Evolutionary conservation across 345 rosid species (phyloP).

Genomic region (Citrus reticulata): DNA sequence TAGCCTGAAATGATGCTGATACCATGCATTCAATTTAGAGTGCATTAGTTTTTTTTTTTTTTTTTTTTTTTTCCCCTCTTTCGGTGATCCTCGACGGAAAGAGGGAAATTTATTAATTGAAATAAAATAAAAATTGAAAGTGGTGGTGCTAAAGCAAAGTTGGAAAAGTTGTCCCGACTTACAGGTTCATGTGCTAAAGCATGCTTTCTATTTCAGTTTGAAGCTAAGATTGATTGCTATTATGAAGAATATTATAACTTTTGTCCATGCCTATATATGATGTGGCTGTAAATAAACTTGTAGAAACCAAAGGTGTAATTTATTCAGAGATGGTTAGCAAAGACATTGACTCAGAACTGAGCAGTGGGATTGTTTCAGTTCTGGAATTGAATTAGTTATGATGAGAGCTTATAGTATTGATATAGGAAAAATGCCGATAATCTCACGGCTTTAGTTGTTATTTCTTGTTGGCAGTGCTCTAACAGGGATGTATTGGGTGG

Average conservation of each 20-base stretch:
- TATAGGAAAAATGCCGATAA: not conserved
- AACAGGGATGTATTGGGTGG: constrained; percentile 54
- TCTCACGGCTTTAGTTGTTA: constrained; percentile 18
- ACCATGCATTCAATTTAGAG: not conserved
- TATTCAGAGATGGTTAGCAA: not conserved
- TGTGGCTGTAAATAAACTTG: not conserved
- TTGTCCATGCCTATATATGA: not conserved
- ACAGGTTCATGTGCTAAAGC: not conserved
- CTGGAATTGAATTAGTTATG: constrained; percentile 35
- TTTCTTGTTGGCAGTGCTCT: constrained; percentile 45
- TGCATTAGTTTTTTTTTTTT: not conserved
- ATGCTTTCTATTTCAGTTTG: not conserved
- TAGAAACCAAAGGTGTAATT: not conserved
- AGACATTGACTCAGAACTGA: not conserved
- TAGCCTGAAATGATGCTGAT: not conserved
- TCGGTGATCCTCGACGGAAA: no score
- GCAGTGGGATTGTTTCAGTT: not conserved
- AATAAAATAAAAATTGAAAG: not conserved
- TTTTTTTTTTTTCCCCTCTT: no score
- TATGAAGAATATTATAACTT: not conserved
- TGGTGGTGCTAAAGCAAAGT: not conserved
- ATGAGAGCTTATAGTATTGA: constrained; percentile 1
- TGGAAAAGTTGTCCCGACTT: not conserved
- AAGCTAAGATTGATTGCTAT: not conserved
- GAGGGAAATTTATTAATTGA: no score